Conservation (phyloP, 306 rosid species). For the Dicorynia guianensis region DNA sequence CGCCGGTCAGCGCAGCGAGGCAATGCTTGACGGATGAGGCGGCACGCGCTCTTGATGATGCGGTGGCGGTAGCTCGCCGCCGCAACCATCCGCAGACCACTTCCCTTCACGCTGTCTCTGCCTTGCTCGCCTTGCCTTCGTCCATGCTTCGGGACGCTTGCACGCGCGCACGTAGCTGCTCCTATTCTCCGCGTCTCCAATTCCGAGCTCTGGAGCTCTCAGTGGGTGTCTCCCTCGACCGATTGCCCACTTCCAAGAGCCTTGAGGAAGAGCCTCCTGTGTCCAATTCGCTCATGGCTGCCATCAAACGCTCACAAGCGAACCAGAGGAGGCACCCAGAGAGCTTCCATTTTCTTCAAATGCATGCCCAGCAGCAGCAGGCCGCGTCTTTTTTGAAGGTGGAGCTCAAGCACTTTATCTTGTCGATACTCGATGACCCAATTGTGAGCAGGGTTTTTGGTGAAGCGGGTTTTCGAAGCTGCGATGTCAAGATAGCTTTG, state of each 20-base stretch:
- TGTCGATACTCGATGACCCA: conserved; percentile 91
- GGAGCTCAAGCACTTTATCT: conserved; percentile 77
- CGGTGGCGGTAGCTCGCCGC: conserved; percentile 80
- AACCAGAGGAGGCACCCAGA: conserved; percentile 88
- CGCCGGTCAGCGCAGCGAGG: conserved; percentile 89
- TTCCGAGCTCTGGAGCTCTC: conserved; percentile 83
- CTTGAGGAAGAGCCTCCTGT: conserved; percentile 83
- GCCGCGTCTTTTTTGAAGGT: conserved; percentile 65
- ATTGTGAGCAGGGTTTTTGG: conserved; percentile 86
- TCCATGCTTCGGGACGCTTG: conserved; percentile 83
- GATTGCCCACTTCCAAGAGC: conserved; percentile 64
- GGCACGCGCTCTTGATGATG: conserved; percentile 81
- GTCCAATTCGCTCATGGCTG: conserved; percentile 91
- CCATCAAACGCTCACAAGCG: conserved; percentile 88
- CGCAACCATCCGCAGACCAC: conserved; percentile 84
- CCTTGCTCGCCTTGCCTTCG: conserved; percentile 65
- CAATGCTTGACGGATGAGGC: conserved; percentile 91
- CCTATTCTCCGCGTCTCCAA: conserved; percentile 72
- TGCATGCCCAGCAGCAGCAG: conserved; percentile 54
- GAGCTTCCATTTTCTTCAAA: conserved; percentile 70
- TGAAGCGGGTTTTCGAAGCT: conserved; percentile 84
- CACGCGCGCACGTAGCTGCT: conserved; percentile 64
- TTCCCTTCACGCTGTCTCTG: conserved; percentile 84
- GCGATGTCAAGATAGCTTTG: conserved; percentile 71
- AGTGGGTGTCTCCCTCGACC: conserved; percentile 82